These are phyloP conservation scores for Aegle marmelos DNA, from an alignment of 345 rosid species.

Conservation along the genomic window DNA sequence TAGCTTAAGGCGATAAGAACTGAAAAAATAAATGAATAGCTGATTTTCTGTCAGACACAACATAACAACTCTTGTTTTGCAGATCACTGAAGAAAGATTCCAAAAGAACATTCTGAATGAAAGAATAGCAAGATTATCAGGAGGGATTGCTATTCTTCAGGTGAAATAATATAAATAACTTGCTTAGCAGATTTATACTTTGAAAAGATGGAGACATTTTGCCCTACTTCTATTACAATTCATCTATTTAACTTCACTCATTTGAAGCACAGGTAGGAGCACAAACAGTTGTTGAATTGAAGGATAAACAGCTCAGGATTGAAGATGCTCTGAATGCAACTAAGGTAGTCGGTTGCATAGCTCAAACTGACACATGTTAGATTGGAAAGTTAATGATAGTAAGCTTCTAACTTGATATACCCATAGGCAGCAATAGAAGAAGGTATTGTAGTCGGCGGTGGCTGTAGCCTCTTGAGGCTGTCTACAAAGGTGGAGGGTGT, in stretches of 20 bases:
- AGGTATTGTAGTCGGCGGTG: slow-evolving; percentile 94
- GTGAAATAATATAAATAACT: slow-evolving; percentile 28
- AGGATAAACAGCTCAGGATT: slow-evolving; percentile 79
- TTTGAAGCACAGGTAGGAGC: slow-evolving; percentile 72
- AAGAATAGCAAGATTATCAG: slow-evolving; percentile 82
- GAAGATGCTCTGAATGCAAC: slow-evolving; percentile 98
- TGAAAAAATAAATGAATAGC: not conserved
- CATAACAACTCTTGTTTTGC: slow-evolving; percentile 17
- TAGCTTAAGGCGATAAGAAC: slow-evolving; percentile 14
- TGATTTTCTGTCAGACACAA: not conserved
- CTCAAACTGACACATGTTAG: not conserved
- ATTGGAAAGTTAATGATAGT: not conserved
- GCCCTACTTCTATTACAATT: not conserved
- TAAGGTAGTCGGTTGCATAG: slow-evolving; percentile 45
- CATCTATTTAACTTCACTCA: slow-evolving; percentile 13
- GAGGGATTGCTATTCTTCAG: slow-evolving; percentile 84
- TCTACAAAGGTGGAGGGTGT: slow-evolving; percentile 63
- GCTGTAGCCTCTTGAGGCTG: slow-evolving; percentile 78
- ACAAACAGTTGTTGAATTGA: slow-evolving; percentile 83
- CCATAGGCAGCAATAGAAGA: slow-evolving; percentile 91
- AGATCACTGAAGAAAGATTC: slow-evolving; percentile 71
- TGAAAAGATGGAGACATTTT: not conserved
- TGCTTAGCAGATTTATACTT: not conserved
- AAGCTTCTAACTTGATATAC: slow-evolving; percentile 20
- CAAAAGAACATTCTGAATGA: slow-evolving; percentile 80